Base-by-base conservation (phyloP, 1,139 yeast species). In the Hyphopichia buzzinii region DNA sequence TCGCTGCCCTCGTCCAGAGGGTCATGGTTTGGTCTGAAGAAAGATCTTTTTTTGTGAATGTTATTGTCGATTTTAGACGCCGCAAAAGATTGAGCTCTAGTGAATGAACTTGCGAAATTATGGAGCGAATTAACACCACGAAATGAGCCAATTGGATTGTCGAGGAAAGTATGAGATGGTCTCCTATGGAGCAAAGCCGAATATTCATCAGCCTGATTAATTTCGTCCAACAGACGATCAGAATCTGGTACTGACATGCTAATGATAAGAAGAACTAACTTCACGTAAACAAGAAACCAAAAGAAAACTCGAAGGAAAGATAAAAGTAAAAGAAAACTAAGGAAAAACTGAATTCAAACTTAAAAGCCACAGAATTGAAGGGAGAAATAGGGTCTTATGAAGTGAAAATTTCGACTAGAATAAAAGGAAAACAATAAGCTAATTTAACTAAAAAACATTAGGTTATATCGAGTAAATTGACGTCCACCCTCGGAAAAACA, bases 111-210 rank as follows among this genome's bases (percentile, higher is more conserved):
- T 28, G 77, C 77, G 49, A 71, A 71, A 47, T 71, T 69, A 43
- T 69, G 75, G 35, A 71, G 56, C 13, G 74, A 64, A 42, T 71
- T 71, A 17, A 72, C 71, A 4, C 77, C 77, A 31, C 67, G 67
- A 46, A 71, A 70, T 19, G 74, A 71, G 8, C 77, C 76, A 16
- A 67, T 49, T 3, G 74, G 73, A 27, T 60, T 47, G 45, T 71
- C 76, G 29, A 67, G 48, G 37, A 66, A 52, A 3, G 60, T 42
- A 22, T 48, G 53, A 19, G 66, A 57, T 16, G 54, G 59, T 34
- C 67, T 52, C 7, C 30, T 33, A 6, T 40, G 32, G 30, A 49
- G 39, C n/a, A 57, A 41, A 3, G 59, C 51, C 3, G 57, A 46
- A 22, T 39, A 42, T 33, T 55, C 62, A 31, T 41, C 46, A 19